Conservation (phyloP, 139 green algal genomes). For the Spirogloea muscicola region DNA sequence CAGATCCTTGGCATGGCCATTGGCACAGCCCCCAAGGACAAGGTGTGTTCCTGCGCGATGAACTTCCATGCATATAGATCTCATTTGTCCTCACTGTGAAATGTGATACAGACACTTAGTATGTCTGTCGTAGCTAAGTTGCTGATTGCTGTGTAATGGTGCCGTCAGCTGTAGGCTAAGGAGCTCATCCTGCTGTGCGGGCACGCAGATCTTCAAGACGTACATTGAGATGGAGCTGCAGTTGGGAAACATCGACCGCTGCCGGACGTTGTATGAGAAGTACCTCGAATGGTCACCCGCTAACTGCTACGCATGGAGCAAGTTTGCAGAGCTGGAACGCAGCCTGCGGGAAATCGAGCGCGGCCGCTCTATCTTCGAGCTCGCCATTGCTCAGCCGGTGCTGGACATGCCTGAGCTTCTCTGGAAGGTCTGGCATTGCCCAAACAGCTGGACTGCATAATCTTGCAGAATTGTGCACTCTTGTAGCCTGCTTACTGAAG, state of each 20-base stretch:
- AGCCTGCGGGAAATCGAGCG: conserved; percentile 75
- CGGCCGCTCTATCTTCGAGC: conserved; percentile 84
- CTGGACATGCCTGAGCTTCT: conserved; percentile 95
- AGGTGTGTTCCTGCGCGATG: too few relatives aligned
- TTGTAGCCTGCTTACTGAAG: too few relatives aligned
- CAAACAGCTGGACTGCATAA: too few relatives aligned
- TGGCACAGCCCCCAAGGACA: conserved; percentile 88
- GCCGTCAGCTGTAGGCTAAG: too few relatives aligned
- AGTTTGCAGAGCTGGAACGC: conserved; percentile 88
- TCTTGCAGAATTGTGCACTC: too few relatives aligned
- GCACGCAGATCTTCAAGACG: conserved; percentile 64
- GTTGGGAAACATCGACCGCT: conserved; percentile 89
- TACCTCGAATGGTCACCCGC: conserved; percentile 83
- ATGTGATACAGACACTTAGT: too few relatives aligned
- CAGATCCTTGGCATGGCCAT: conserved; percentile 81
- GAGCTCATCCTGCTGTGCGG: too few relatives aligned
- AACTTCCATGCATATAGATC: too few relatives aligned
- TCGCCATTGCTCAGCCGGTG: conserved; percentile 83
- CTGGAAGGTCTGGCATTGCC: too few relatives aligned
- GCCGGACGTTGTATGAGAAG: conserved; percentile 88
- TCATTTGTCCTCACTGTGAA: too few relatives aligned
- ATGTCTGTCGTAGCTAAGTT: too few relatives aligned
- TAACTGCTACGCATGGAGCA: conserved; percentile 60
- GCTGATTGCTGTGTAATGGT: too few relatives aligned
- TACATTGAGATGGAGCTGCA: conserved; percentile 96